Evolutionary conservation across 192 early-diverging fungal species (phyloP).

Genomic region (Chytriomyces confervae): DNA sequence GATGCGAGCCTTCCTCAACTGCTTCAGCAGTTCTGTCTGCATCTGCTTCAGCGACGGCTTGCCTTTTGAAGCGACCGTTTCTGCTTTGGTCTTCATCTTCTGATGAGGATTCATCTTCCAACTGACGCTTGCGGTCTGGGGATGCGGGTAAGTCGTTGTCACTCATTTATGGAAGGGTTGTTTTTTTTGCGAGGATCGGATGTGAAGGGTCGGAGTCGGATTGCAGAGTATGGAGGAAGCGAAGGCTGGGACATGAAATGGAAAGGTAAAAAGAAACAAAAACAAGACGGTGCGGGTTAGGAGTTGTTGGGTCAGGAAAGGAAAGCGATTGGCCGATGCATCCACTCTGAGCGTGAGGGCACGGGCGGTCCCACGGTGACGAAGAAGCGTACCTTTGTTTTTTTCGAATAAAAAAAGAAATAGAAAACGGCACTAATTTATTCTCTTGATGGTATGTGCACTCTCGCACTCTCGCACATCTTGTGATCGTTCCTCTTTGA

Average conservation of each 20-base stretch:
- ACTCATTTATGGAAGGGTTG: not conserved
- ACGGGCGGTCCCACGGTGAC: not conserved
- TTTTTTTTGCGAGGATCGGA: not conserved
- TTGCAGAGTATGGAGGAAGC: not conserved
- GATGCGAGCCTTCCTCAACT: not conserved
- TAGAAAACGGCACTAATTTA: not conserved
- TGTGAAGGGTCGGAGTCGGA: not conserved
- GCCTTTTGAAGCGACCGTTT: conserved; percentile 44
- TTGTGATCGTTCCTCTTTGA: too few relatives aligned
- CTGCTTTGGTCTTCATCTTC: conserved; percentile 35
- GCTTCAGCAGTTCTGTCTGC: not conserved
- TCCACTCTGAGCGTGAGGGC: too few relatives aligned
- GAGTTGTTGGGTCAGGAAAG: not conserved
- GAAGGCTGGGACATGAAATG: conserved; percentile 1
- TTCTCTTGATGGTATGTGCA: too few relatives aligned
- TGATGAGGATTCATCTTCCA: conserved; percentile 46
- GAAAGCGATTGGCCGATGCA: not conserved
- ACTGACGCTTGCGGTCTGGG: conserved; percentile 49
- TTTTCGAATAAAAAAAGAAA: not conserved
- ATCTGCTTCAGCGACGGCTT: conserved; percentile 36
- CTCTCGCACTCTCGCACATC: too few relatives aligned
- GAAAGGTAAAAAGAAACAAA: not conserved
- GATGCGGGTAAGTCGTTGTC: conserved; percentile 24
- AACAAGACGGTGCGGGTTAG: not conserved
- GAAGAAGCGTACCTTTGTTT: not conserved